These are phyloP conservation scores for Amaranthus palmeri DNA, from an alignment of 148 eudicot genomes.

Conservation along the genomic window DNA sequence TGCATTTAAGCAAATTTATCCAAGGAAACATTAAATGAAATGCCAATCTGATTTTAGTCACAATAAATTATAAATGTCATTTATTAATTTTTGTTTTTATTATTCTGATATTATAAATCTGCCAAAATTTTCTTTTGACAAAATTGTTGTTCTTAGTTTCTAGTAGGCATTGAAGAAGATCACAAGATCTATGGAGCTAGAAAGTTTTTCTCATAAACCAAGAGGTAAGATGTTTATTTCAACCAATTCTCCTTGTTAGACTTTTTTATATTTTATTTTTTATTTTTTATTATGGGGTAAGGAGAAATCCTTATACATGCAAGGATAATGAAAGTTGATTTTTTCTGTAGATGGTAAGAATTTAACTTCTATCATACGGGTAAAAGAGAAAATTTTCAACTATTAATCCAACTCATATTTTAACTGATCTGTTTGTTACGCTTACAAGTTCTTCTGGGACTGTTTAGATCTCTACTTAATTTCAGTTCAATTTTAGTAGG, in stretches of 20 bases:
- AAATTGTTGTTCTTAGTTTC: not conserved
- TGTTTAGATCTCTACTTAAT: too few relatives aligned
- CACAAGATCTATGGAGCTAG: conserved; percentile 9
- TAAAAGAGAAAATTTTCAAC: too few relatives aligned
- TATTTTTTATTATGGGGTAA: not conserved
- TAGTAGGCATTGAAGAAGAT: not conserved
- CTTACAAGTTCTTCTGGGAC: too few relatives aligned
- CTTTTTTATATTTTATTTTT: not conserved
- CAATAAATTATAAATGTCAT: not conserved
- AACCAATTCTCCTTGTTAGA: too few relatives aligned
- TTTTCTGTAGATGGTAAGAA: too few relatives aligned
- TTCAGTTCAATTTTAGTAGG: too few relatives aligned
- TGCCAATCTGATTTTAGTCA: not conserved
- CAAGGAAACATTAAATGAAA: not conserved
- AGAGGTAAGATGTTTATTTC: not conserved
- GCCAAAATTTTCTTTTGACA: not conserved
- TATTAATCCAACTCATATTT: too few relatives aligned
- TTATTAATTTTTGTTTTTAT: not conserved
- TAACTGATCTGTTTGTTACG: too few relatives aligned
- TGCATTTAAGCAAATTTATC: not conserved
- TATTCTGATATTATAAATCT: not conserved
- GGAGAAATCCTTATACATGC: too few relatives aligned
- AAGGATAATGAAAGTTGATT: too few relatives aligned
- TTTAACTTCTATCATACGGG: too few relatives aligned
- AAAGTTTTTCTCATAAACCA: not conserved